A percentile compares a stretch with the other conserved stretches of the same genome.
phyloP scores from a whole-genome alignment of 352 stramenopile genomes.

The Pythium vanterpoolii region DNA sequence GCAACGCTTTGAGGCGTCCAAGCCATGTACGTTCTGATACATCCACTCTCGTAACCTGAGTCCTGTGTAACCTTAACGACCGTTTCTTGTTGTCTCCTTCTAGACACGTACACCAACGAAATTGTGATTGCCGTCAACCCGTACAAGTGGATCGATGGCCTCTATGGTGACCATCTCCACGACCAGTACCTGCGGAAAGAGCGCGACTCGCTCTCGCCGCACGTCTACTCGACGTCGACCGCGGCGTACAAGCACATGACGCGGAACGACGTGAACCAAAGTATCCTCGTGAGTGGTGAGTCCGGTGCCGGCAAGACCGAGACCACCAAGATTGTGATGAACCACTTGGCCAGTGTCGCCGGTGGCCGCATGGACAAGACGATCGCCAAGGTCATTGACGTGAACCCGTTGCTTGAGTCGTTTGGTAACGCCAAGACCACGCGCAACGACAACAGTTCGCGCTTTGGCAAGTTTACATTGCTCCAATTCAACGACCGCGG shows the following conservation, averaged over 20 bases:
- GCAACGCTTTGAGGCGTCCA: slow-evolving; percentile 83
- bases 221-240: slow-evolving; percentile 87
- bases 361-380: slow-evolving; percentile 86
- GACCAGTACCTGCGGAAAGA: slow-evolving; percentile 76
- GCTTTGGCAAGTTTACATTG: slow-evolving; percentile 90
- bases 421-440: slow-evolving; percentile 95
- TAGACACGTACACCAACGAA: slow-evolving; percentile 96
- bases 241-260: slow-evolving; percentile 87
- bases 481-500: slow-evolving; percentile 81
- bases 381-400: slow-evolving; percentile 90
- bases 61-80: neutral
- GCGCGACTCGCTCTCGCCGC: slow-evolving; percentile 60
- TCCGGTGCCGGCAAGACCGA: slow-evolving; percentile 94
- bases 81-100: neutral
- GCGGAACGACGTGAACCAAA: slow-evolving; percentile 73
- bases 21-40: slow-evolving; percentile 72
- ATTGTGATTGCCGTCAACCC: slow-evolving; percentile 98
- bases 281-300: slow-evolving; percentile 86
- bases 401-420: slow-evolving; percentile 91
- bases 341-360: slow-evolving; percentile 80
- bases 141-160: slow-evolving; percentile 92
- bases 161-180: slow-evolving; percentile 89
- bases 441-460: slow-evolving; percentile 91
- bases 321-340: slow-evolving; percentile 95
- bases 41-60: neutral